Conservation (phyloP, 768 basidiomycete genomes). For the Leccinum broughii region DNA sequence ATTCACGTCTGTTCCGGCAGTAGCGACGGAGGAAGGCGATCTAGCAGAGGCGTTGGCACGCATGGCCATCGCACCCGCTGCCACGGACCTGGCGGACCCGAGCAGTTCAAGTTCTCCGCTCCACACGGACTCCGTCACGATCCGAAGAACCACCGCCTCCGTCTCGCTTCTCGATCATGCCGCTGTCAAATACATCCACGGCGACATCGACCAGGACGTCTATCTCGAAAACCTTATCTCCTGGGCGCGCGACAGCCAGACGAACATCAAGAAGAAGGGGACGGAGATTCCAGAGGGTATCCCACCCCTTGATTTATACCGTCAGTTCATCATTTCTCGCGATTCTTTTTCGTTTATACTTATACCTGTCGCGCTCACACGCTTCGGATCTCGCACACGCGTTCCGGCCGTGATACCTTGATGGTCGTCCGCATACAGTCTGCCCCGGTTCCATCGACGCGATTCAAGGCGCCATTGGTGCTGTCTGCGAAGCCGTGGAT, state of each 20-base stretch:
- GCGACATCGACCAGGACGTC: constrained; percentile 63
- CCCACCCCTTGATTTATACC: constrained; percentile 80
- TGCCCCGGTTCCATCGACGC: constrained; percentile 75
- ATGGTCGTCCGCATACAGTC: constrained; percentile 45
- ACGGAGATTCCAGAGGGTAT: constrained; percentile 76
- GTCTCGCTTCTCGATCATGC: constrained; percentile 57
- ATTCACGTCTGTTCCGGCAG: not conserved
- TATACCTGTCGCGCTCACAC: not conserved
- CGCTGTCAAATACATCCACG: constrained; percentile 75
- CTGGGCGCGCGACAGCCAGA: constrained; percentile 60
- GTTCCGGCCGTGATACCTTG: not conserved
- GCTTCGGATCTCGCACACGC: not conserved
- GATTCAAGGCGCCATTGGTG: constrained; percentile 78
- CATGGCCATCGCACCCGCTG: constrained; percentile 37
- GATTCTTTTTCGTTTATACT: not conserved
- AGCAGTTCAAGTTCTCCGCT: constrained; percentile 13
- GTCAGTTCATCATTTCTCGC: constrained; percentile 42
- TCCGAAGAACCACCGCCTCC: constrained; percentile 54
- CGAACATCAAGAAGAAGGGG: constrained; percentile 58
- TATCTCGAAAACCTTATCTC: constrained; percentile 63
- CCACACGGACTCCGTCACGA: constrained; percentile 36
- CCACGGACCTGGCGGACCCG: not conserved
- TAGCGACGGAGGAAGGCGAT: constrained; percentile 44
- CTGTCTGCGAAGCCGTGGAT: constrained; percentile 89
- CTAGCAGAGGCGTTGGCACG: constrained; percentile 48